Evolutionary conservation across 1,284 basidiomycete species (phyloP), one percentile per base, ranked within the genome.

Genomic region (Heliocybe sulcata): DNA sequence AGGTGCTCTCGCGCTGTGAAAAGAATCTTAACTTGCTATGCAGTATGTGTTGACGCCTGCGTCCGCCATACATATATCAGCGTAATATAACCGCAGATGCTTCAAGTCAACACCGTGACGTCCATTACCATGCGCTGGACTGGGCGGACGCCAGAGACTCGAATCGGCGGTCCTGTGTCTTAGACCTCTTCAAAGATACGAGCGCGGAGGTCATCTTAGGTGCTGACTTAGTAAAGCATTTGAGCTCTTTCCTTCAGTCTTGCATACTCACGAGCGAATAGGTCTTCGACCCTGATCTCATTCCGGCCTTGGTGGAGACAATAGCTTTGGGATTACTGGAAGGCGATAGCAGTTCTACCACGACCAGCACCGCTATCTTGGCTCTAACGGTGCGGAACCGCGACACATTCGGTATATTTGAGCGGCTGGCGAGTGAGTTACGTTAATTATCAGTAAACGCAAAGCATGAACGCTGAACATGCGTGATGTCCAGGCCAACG

Each of bases 201-300:
- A 62, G 73, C 22, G 70, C 77, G 2, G 80, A 87, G 47, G 54
- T 89, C 1, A 70, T 91, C 26, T 61, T 91, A 1, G 87, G 87
- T 12, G 83, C 88, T 35, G 88, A 91, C 63, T 72, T 90, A 47
- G 87, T 87, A 53, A 45, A 31, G 29, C 12, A 70, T 56, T 54
- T 53, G 69, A 20, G 14, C 47, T 9, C 12, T 29, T 55, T 47
- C 56, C 48, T 4, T 22, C 20, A 54, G 26, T 38, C 11, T 29
- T 53, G 38, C 35, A 19, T 23, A 22, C 23, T 35, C 19, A 45
- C 22, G 1, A 16, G 16, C 22, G 11, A 23, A 29, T 54, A 91
- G 88, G 80, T 87, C 2, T 91, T 85, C 61, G 85, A 90, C 60
- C 82, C 84, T 2, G 67, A 66, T 11, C 72, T 89, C 47, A 77